Conservation (phyloP, 2,329 filamentous ascomycete genomes). For the Aureobasidium melanogenum region DNA sequence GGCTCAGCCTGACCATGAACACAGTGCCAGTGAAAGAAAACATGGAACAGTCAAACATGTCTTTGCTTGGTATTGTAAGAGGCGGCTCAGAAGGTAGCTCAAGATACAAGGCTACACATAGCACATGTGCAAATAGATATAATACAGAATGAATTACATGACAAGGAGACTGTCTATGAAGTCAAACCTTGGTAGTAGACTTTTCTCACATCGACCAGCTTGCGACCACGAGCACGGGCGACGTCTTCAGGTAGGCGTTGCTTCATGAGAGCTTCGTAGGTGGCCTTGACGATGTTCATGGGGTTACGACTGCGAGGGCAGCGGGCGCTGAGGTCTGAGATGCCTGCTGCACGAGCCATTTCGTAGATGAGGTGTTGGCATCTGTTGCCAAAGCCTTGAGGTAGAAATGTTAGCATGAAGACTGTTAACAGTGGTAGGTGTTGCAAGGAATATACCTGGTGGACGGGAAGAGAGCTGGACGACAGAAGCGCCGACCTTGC, state of each 20-base stretch:
- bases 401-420: not conserved
- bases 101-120: not conserved
- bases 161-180: slow-evolving; percentile 31
- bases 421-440: not conserved
- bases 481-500: slow-evolving; percentile 80
- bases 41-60: not conserved
- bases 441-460: slow-evolving; percentile 55
- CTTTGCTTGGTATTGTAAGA: not conserved
- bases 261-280: slow-evolving; percentile 70
- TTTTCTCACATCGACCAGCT: slow-evolving; percentile 90
- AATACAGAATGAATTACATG: slow-evolving; percentile 5
- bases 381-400: slow-evolving; percentile 80
- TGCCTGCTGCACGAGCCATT: slow-evolving; percentile 78
- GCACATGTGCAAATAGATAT: not conserved
- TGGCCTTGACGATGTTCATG: slow-evolving; percentile 96
- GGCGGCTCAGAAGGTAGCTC: not conserved
- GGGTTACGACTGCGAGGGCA: slow-evolving; percentile 84
- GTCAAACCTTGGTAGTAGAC: slow-evolving; percentile 87
- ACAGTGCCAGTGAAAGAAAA: not conserved
- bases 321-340: slow-evolving; percentile 74
- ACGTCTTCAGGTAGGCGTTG: slow-evolving; percentile 86
- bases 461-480: slow-evolving; percentile 74
- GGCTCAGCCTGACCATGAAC: not conserved
- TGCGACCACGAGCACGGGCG: slow-evolving; percentile 81
- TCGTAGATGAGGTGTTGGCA: slow-evolving; percentile 89